A percentile compares a stretch with the other conserved stretches of the same genome.
Evolutionary conservation across 306 rosid species (phyloP).

Genomic region (Vicia sativa): DNA sequence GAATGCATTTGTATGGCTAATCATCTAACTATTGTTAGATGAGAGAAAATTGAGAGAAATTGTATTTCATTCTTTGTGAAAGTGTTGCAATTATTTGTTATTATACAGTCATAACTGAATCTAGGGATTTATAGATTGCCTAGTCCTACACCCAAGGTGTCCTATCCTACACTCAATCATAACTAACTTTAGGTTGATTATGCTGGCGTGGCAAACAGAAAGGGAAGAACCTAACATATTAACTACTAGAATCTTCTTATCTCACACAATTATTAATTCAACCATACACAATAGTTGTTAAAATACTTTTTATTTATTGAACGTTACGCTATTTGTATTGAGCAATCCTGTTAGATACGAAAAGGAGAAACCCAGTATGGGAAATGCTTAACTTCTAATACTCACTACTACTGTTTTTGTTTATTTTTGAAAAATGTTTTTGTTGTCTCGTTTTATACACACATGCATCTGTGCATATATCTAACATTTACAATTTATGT

Average conservation of each 20-base stretch:
- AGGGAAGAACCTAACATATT: no score
- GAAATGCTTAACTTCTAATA: slow-evolving; percentile 11
- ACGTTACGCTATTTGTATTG: slow-evolving; percentile 16
- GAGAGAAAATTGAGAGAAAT: no score
- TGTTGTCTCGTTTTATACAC: not conserved
- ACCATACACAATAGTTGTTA: not conserved
- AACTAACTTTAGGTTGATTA: no score
- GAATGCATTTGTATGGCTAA: not conserved
- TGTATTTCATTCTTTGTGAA: no score
- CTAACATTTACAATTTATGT: slow-evolving; percentile 8
- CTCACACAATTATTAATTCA: not conserved
- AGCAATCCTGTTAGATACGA: slow-evolving; percentile 29
- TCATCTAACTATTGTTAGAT: not conserved
- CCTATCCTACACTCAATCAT: no score
- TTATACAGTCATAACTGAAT: no score
- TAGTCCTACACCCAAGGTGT: no score
- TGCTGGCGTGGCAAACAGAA: no score
- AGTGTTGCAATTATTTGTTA: no score
- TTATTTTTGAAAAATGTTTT: slow-evolving; percentile 15
- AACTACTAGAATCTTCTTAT: no score
- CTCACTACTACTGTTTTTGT: slow-evolving; percentile 8
- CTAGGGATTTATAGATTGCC: no score
- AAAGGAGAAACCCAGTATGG: slow-evolving; percentile 19
- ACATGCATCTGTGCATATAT: not conserved
- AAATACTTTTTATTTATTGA: not conserved